Percentiles rank a stretch among this genome's conserved stretches.
Evolutionary conservation across 164 flowering plant species (phyloP).

Genomic region (Tetrastigma voinierianum): DNA sequence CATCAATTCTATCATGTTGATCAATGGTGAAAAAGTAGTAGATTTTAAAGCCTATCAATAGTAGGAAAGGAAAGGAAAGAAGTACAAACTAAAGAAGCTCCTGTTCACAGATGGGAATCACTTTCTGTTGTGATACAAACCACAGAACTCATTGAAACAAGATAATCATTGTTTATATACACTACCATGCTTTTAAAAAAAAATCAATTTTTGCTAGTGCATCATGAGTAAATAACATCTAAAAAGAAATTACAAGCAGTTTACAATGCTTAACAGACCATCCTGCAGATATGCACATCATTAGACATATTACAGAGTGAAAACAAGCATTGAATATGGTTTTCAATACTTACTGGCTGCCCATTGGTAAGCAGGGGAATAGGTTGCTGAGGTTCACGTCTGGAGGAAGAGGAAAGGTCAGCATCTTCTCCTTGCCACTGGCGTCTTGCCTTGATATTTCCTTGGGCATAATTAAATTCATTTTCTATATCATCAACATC

Average conservation of each 20-base stretch:
- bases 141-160: neutral
- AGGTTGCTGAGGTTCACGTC: slow-evolving; percentile 77
- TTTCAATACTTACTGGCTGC: slow-evolving; percentile 49
- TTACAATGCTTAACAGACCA: too few species aligned
- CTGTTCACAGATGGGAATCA: neutral
- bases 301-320: too few species aligned
- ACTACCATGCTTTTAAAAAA: neutral
- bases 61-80: too few species aligned
- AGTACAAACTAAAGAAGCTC: neutral
- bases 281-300: too few species aligned
- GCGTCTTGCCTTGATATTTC: slow-evolving; percentile 46
- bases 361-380: slow-evolving; percentile 93
- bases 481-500: slow-evolving; percentile 92
- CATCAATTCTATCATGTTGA: neutral
- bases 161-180: neutral
- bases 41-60: too few species aligned
- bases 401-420: slow-evolving; percentile 78
- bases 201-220: neutral
- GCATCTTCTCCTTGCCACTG: slow-evolving; percentile 82
- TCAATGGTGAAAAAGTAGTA: neutral
- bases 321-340: neutral
- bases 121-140: neutral
- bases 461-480: slow-evolving; percentile 70
- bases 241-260: too few species aligned
- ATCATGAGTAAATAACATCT: neutral